Conservation (phyloP, 2,329 filamentous ascomycete genomes). For the Fusarium coicis region DNA sequence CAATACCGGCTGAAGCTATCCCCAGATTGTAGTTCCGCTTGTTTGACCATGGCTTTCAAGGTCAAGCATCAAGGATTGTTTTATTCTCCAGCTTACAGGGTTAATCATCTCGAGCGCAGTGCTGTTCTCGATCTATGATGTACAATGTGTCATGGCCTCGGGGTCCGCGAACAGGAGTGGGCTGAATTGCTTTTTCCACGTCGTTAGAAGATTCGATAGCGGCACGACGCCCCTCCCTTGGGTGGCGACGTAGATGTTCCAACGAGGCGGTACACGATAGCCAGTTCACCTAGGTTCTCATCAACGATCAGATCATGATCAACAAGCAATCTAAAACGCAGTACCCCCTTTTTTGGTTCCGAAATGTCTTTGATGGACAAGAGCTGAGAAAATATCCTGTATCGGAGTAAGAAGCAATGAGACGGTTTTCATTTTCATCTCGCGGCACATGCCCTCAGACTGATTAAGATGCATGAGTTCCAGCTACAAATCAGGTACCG, state of each 20-base stretch:
- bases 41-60: background rate
- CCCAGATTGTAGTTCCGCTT: background rate
- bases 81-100: background rate
- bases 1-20: background rate
- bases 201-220: constrained; percentile 6
- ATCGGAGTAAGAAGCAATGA: background rate
- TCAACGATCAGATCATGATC: constrained; percentile 22
- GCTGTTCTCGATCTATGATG: background rate
- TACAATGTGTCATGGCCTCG: background rate
- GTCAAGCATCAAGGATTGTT: background rate
- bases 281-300: constrained; percentile 11
- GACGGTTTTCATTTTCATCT: background rate
- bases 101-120: background rate
- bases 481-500: background rate
- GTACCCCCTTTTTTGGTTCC: background rate
- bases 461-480: background rate
- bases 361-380: background rate
- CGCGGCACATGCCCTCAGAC: background rate
- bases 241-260: constrained; percentile 1
- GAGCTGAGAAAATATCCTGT: background rate
- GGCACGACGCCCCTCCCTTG: background rate
- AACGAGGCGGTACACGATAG: background rate
- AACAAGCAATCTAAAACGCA: constrained; percentile 5
- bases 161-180: background rate
- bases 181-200: constrained; percentile 24